These are phyloP conservation scores for Artemisia annua DNA, from an alignment of 129 eudicot genomes.

Conservation along the genomic window DNA sequence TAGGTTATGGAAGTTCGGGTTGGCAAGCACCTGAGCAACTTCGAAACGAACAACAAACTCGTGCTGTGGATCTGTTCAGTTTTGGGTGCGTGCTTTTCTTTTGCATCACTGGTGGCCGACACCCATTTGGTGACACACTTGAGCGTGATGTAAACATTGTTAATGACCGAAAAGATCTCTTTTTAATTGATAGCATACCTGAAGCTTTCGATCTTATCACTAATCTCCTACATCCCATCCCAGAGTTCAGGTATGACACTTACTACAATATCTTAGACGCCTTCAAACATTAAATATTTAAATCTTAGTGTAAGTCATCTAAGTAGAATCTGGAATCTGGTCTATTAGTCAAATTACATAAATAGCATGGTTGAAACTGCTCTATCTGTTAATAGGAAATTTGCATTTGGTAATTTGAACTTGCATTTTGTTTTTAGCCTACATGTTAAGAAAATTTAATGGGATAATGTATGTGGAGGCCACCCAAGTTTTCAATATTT, in stretches of 20 bases:
- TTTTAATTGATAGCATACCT: conserved; percentile 75
- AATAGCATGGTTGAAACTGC: background rate
- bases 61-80: conserved; percentile 84
- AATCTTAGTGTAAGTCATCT: background rate
- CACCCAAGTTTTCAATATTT: too few relatives aligned
- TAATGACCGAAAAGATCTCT: conserved; percentile 64
- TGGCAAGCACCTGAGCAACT: conserved; percentile 99
- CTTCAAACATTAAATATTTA: conserved; percentile 2
- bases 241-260: conserved; percentile 63
- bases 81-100: conserved; percentile 87
- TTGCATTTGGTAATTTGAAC: too few relatives aligned
- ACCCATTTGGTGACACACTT: conserved; percentile 77
- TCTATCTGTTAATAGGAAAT: too few relatives aligned
- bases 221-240: conserved; percentile 61
- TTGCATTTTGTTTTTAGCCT: too few relatives aligned
- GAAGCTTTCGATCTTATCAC: conserved; percentile 81
- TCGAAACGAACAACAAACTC: conserved; percentile 72
- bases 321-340: background rate
- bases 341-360: conserved; percentile 6
- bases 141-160: conserved; percentile 85
- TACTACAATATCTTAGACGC: background rate
- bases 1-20: conserved; percentile 91
- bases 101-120: conserved; percentile 87
- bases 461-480: too few relatives aligned
- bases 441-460: too few relatives aligned